Evolutionary conservation across 164 flowering plant species (phyloP), one percentile per base, ranked within the genome.

Genomic region (Magnolia changhungtana): DNA sequence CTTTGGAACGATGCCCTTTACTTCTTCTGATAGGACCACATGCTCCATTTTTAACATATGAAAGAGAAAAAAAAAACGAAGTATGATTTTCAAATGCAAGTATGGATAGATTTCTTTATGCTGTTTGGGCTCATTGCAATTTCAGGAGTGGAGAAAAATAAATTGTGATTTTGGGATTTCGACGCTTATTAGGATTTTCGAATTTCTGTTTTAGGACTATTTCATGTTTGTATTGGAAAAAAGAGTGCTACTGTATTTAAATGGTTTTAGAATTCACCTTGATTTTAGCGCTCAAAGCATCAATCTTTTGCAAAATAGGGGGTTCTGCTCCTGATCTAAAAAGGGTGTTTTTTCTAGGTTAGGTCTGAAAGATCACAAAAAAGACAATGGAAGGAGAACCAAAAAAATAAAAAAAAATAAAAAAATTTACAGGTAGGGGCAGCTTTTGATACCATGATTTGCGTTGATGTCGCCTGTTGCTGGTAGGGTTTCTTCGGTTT

Each of bases 241-340:
- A 24, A 50, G 37, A 31, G 37, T 31, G 37, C 2, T 1, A 68
- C 13, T 11, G 20, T 1, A 27, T 29, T 29, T 31, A 68, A 6
- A 29, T 24, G 24, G 11, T 13, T 11, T 18, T 19, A 50, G 45
- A 51, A n/a, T 31, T 73, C 81, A 89, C 96, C 91, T 83, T 81
- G 58, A 90, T 61, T 81, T 82, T 83, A 74, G 61, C 61, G 77
- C 86, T 83, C 73, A 91, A 76, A 77, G 79, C 76, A 61, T 81
- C 72, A 37, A 90, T 76, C 73, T 85, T 89, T 83, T 84, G 78
- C 76, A 84, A 73, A 75, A 87, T 78, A 0, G 88, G 90, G 82
- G 85, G 20, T 81, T 84, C 74, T 82, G 85, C 61, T 75, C 88
- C 52, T 77, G 76, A 55, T 77, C 76, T 64, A 63, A 70, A 69